Evolutionary conservation across 2,329 filamentous ascomycete species (phyloP), one percentile per base, ranked within the genome.

Genomic region (Claviceps monticola): DNA sequence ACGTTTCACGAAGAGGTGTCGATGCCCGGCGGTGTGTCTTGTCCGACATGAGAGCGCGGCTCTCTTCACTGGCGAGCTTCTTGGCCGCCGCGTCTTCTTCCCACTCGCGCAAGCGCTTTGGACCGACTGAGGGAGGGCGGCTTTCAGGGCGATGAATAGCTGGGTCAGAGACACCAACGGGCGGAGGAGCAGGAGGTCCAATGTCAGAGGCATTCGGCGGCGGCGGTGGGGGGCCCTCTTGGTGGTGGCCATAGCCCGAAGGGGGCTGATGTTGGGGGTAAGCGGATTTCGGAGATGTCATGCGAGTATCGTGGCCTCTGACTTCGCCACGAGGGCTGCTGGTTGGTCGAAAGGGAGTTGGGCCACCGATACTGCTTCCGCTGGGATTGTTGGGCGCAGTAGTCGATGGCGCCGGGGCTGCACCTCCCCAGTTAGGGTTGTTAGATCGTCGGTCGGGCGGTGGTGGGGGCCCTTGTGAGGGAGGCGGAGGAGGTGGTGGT

Each of bases 81-180:
- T 96, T 95, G 45, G 76, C 74, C 4, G 82, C 71, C 21, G 80
- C 72, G 38, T 94, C 88, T 38, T 91, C 85, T 58, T 97, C 93
- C 90, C 93, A 96, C 62, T 97, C 93, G 48, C 90, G 83, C 65
- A 83, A 78, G 53, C 93, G 81, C 75, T 98, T 98, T 53, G 84
- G 81, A 3, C 79, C 79, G 11, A 87, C 85, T 39, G 88, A 94
- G 1, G 84, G 70, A 17, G 89, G 87, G n/a, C 89, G 79, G 52
- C 95, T 76, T 51, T 80, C 77, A 54, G 79, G 71, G 51, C 70
- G 68, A 52, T 75, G 84, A 54, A 79, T 74, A 23, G 80, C 78
- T 61, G 91, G 84, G 46, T 84, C 82, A 46, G 84, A 80, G 53
- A 74, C 70, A 1, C 69, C 60, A 4, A 70, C 5, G 70, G 69